phyloP scores from a whole-genome alignment of 2,329 filamentous ascomycete genomes.

The Venturia carpophila region DNA sequence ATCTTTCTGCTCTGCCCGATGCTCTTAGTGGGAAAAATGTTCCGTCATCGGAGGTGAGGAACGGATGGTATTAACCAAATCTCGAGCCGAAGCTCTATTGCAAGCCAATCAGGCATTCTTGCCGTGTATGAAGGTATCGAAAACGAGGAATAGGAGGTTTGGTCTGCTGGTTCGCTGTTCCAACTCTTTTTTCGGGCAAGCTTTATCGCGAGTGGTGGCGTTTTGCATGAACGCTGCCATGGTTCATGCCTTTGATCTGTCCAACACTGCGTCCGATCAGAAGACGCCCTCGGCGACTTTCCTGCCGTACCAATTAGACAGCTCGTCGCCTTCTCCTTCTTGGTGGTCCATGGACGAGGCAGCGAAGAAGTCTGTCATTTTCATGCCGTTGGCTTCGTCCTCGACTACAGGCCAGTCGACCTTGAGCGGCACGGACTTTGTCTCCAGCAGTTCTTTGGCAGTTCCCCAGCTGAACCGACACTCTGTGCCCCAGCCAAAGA shows the following conservation, averaged over 20 bases:
- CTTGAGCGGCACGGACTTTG: conserved; percentile 54
- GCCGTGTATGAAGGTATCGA: not conserved
- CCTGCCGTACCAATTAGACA: conserved; percentile 76
- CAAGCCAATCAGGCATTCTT: not conserved
- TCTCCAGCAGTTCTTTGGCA: conserved; percentile 83
- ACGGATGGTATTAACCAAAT: not conserved
- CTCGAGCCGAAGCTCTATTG: not conserved
- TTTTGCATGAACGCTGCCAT: not conserved
- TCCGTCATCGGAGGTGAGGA: not conserved
- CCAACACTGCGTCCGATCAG: conserved; percentile 34
- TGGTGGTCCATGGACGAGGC: conserved; percentile 27
- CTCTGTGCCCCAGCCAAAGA: conserved; percentile 93
- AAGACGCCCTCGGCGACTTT: conserved; percentile 64
- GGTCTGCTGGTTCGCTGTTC: not conserved
- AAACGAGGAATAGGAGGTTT: not conserved
- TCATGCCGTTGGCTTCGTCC: conserved; percentile 56
- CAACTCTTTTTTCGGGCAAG: not conserved
- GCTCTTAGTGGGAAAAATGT: not conserved
- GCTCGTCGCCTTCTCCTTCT: conserved; percentile 52
- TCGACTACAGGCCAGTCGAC: conserved; percentile 80
- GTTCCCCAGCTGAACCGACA: conserved; percentile 96
- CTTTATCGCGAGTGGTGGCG: not conserved
- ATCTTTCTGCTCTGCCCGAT: not conserved
- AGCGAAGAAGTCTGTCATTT: conserved; percentile 69
- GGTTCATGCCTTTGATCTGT: not conserved